These are phyloP conservation scores for Casuarina glauca DNA, from an alignment of 306 rosid genomes.

Conservation along the genomic window DNA sequence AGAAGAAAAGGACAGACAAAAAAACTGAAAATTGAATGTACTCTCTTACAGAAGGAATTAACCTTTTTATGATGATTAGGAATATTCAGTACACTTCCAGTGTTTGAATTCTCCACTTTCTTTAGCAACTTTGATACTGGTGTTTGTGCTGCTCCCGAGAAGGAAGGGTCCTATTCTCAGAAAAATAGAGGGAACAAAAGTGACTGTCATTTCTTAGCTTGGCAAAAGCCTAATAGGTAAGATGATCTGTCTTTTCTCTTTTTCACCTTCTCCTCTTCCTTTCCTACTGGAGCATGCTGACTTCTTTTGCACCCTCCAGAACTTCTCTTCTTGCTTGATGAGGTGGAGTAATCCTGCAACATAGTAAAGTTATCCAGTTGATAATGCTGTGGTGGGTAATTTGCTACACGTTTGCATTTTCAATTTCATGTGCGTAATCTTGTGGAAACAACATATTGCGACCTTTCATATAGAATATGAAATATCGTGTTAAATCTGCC, in stretches of 20 bases:
- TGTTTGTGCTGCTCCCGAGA: conserved; percentile 58
- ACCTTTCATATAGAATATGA: background rate
- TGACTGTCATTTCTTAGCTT: conserved; percentile 13
- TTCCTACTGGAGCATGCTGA: conserved; percentile 51
- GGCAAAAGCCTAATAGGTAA: conserved; percentile 22
- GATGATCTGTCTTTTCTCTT: conserved; percentile 22
- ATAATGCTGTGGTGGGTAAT: background rate
- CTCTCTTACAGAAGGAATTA: conserved; percentile 14
- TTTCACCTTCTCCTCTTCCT: conserved; percentile 40
- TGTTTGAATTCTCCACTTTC: conserved; percentile 62
- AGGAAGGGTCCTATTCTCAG: conserved; percentile 59
- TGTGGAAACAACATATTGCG: background rate
- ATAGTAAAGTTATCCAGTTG: conserved; percentile 17
- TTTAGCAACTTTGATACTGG: conserved; percentile 75
- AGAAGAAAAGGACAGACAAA: no score
- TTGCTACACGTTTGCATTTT: background rate
- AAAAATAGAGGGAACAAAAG: conserved; percentile 21
- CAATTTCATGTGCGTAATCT: no score
- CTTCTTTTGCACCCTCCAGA: conserved; percentile 53
- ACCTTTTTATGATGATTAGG: conserved; percentile 90
- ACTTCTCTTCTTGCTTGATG: conserved; percentile 66
- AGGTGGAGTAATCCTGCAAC: conserved; percentile 68
- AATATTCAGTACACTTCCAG: conserved; percentile 64
- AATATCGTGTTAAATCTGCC: background rate
- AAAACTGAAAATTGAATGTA: background rate